Percentiles rank a stretch among this genome's conserved stretches.
Evolutionary conservation across 1,139 yeast species (phyloP).

Genomic region (Suhomyces choctaworum): DNA sequence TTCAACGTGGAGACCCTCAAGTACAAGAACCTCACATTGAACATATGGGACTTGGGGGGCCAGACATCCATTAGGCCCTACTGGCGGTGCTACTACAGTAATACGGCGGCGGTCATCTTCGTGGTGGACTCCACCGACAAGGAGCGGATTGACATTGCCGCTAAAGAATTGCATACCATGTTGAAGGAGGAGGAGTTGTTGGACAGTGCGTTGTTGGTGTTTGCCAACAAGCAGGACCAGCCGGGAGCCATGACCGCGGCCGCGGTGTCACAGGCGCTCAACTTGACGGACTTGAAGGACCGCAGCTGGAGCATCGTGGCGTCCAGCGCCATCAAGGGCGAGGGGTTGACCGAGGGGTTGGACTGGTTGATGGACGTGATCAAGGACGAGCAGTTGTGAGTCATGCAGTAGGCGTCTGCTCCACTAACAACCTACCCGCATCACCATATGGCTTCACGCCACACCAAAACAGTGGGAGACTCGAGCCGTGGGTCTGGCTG

Average conservation of each 20-base stretch:
- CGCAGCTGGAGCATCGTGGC: constrained; percentile 98
- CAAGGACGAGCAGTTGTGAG: constrained; percentile 83
- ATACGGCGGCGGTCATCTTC: constrained; percentile 93
- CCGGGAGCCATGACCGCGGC: constrained; percentile 94
- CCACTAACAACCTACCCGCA: too few species aligned
- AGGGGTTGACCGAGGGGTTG: constrained; percentile 92
- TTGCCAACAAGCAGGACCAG: constrained; percentile 97
- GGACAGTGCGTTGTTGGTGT: constrained; percentile 87
- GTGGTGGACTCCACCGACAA: constrained; percentile 97
- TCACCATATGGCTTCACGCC: too few species aligned
- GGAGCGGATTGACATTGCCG: constrained; percentile 85
- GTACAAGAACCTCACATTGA: constrained; percentile 86
- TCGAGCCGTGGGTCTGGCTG: too few species aligned
- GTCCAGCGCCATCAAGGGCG: constrained; percentile 93
- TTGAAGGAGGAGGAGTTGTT: constrained; percentile 87
- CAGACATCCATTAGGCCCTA: constrained; percentile 96
- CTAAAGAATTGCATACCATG: constrained; percentile 89
- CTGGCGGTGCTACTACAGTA: constrained; percentile 96
- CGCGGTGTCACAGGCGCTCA: constrained; percentile 86
- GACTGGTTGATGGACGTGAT: constrained; percentile 97
- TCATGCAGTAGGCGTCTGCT: too few species aligned
- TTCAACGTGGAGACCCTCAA: constrained; percentile 93
- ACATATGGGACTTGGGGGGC: constrained; percentile 92
- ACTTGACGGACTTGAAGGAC: constrained; percentile 85
- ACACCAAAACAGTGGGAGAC: too few species aligned